phyloP scores from a whole-genome alignment of 1,284 basidiomycete genomes.

The Austropuccinia psidii region DNA sequence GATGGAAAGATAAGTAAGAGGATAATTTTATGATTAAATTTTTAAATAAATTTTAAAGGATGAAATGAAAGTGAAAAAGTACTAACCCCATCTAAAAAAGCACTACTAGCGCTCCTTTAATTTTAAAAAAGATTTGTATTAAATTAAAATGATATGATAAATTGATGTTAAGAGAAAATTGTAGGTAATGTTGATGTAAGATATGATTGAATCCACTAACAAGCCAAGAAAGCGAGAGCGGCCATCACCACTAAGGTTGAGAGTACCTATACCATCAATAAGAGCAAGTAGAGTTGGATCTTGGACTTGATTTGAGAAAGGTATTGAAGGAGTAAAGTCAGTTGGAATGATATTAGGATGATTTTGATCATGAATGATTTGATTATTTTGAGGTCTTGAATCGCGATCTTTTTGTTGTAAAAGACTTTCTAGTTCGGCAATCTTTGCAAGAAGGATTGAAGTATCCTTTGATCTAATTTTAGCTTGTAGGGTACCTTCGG shows the following conservation, averaged over 20 bases:
- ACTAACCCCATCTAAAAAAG: constrained; percentile 27
- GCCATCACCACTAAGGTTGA: constrained; percentile 33
- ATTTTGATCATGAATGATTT: no score
- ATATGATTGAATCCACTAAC: neutral
- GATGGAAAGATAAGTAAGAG: neutral
- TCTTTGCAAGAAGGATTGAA: constrained; percentile 25
- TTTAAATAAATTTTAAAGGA: no score
- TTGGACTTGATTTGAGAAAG: neutral
- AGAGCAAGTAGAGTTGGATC: constrained; percentile 19
- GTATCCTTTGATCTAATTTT: constrained; percentile 35
- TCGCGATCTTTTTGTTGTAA: constrained; percentile 25
- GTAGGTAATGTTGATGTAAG: neutral
- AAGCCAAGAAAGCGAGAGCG: constrained; percentile 34
- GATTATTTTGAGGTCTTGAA: no score
- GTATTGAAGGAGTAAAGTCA: neutral
- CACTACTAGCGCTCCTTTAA: constrained; percentile 34
- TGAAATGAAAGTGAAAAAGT: neutral
- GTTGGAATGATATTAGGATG: no score
- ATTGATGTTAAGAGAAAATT: no score
- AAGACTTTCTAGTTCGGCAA: constrained; percentile 25
- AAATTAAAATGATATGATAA: neutral
- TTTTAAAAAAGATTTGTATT: neutral
- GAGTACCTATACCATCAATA: constrained; percentile 33
- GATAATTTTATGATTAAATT: neutral
- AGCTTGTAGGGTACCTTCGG: constrained; percentile 32